Base-by-base conservation (phyloP, 495 filamentous ascomycete species). In the Cairneyella variabilis region DNA sequence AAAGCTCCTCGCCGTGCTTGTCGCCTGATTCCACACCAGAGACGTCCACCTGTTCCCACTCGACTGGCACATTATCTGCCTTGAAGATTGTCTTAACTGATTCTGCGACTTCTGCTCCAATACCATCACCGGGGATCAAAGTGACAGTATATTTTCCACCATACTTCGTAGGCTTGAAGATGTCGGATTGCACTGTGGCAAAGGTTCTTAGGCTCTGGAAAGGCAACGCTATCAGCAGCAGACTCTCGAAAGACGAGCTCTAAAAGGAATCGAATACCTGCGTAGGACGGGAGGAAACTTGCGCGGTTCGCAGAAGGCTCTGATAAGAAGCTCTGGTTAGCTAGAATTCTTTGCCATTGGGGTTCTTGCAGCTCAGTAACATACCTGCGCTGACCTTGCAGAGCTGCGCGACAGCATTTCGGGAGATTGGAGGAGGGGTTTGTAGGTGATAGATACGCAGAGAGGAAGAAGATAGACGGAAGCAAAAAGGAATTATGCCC, bases 81-180 rank as follows among this genome's bases (percentile, higher is more conserved):
- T 97, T 98, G 84, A 97, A 98, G 69, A 98, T 87, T 42, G 91
- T 93, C 82, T 96, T 96, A 58, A 98, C 91, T 41, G 90, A 92
- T 72, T 97, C 93, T 56, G 93, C 90, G 52, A 97, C 91, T 73
- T 98, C 93, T 67, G 90, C 90, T 72, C 93, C 93, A 66, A 98
- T 96, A 75, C 93, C 93, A 68, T 98, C 93, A 71, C 93, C 92
- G 62, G 93, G 93, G 70, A 98, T 97, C 56, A 98, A 80, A 48
- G 95, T 97, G 61, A 96, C 91, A 16, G 95, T 97, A 82, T 97
- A 97, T 77, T 97, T 98, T 69, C 93, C 91, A 62, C 93, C 93
- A 74, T 92, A 97, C 75, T 97, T 98, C 65, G 93, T 96, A 51
- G 93, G 93, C 80, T 95, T 93, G 83, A 96, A 95, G 68, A 95